Conservation (phyloP, 1,284 basidiomycete genomes). For the Fomitiporia mediterranea region DNA sequence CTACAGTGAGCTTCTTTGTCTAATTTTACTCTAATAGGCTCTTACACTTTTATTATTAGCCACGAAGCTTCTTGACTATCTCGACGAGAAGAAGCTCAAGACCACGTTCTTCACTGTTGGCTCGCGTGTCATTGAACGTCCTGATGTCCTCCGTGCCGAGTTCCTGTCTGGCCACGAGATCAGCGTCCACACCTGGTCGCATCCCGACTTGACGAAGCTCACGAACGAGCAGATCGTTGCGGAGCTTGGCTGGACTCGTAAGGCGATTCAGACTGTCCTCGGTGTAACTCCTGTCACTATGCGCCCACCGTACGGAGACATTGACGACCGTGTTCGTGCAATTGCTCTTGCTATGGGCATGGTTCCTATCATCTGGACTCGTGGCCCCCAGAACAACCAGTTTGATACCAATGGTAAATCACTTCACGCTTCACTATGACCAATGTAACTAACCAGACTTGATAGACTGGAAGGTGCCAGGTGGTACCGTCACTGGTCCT, state of each 20-base stretch:
- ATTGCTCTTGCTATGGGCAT: slow-evolving; percentile 81
- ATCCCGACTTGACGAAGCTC: slow-evolving; percentile 72
- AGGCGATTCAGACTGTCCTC: slow-evolving; percentile 71
- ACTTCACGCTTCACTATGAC: not conserved
- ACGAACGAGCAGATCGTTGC: slow-evolving; percentile 88
- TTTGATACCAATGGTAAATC: slow-evolving; percentile 77
- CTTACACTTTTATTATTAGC: not conserved
- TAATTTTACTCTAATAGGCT: slow-evolving; percentile 8
- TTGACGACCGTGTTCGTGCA: slow-evolving; percentile 84
- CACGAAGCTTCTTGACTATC: slow-evolving; percentile 64
- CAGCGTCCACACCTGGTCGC: slow-evolving; percentile 76
- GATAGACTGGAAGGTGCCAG: slow-evolving; percentile 81
- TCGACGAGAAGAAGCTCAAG: slow-evolving; percentile 59
- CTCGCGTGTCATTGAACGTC: slow-evolving; percentile 81
- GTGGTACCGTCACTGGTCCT: slow-evolving; percentile 57
- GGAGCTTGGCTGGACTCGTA: slow-evolving; percentile 89
- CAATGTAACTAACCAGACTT: too few relatives aligned
- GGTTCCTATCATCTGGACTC: slow-evolving; percentile 78
- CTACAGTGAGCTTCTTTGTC: slow-evolving; percentile 55
- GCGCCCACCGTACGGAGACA: slow-evolving; percentile 49
- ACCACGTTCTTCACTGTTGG: slow-evolving; percentile 94
- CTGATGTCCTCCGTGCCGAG: slow-evolving; percentile 74
- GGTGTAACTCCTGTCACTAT: slow-evolving; percentile 76
- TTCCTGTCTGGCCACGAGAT: slow-evolving; percentile 85
- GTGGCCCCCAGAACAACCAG: slow-evolving; percentile 47